phyloP scores from a whole-genome alignment of 352 stramenopile species.

The Pythium plurisporium region DNA sequence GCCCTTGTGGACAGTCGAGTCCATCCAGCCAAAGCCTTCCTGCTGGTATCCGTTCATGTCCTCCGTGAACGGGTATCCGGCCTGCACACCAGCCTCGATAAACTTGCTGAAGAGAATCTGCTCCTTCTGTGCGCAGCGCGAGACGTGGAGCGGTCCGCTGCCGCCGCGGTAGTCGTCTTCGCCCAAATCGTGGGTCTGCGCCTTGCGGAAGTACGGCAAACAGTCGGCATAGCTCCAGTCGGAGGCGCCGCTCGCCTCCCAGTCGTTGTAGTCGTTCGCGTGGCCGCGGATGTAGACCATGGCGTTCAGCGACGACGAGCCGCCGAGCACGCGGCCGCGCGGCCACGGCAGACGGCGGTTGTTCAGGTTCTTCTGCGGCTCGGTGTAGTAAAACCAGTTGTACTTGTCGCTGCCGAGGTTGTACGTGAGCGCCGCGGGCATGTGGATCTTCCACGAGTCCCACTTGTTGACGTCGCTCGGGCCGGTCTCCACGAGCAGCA shows the following conservation, averaged over 20 bases:
- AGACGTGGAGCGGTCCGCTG: conserved; percentile 77
- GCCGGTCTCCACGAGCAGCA: conserved; percentile 90
- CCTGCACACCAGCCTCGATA: conserved; percentile 82
- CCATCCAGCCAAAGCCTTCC: conserved; percentile 89
- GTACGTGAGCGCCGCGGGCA: conserved; percentile 84
- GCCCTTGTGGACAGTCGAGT: conserved; percentile 83
- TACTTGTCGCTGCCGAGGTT: conserved; percentile 82
- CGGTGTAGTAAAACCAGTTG: conserved; percentile 87
- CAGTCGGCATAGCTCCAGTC: conserved; percentile 88
- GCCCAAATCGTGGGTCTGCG: conserved; percentile 75
- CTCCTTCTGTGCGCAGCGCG: conserved; percentile 66
- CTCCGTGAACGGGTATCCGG: conserved; percentile 83
- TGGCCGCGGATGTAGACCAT: conserved; percentile 91
- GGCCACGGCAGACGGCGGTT: conserved; percentile 79
- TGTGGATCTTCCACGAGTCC: conserved; percentile 91
- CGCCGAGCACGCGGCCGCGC: conserved; percentile 82
- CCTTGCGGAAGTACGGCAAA: conserved; percentile 86
- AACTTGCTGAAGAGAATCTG: conserved; percentile 89
- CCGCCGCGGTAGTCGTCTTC: conserved; percentile 77
- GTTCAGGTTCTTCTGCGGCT: conserved; percentile 81
- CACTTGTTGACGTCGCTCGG: conserved; percentile 73
- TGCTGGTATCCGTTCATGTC: conserved; percentile 90
- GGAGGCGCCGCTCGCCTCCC: conserved; percentile 57
- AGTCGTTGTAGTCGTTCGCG: conserved; percentile 86
- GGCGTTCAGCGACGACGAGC: conserved; percentile 86